Conservation (phyloP, 352 stramenopile species). For the Pythium oligandrum region DNA sequence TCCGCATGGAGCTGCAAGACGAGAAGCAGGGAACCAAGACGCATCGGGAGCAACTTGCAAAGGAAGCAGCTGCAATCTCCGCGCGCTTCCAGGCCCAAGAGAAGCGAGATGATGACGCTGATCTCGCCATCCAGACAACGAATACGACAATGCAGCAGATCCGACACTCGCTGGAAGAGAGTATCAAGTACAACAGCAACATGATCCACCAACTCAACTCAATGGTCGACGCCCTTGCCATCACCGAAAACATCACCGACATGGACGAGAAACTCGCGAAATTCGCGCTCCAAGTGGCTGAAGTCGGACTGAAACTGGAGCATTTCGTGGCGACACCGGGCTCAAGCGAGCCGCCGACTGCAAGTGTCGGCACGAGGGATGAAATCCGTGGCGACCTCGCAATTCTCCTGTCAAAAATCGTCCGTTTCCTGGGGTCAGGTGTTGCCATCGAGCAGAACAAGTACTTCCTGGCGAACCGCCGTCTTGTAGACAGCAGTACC, state of each 20-base stretch:
- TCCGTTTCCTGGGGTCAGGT: slow-evolving; percentile 49
- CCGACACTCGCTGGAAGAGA: slow-evolving; percentile 31
- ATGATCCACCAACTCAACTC: slow-evolving; percentile 64
- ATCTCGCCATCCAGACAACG: slow-evolving; percentile 28
- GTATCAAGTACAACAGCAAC: slow-evolving; percentile 47
- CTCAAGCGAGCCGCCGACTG: background rate
- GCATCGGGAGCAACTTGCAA: slow-evolving; percentile 24
- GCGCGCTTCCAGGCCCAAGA: slow-evolving; percentile 23
- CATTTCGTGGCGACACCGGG: slow-evolving; percentile 21
- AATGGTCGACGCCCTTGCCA: slow-evolving; percentile 53
- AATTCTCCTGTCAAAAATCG: slow-evolving; percentile 42
- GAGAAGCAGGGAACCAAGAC: slow-evolving; percentile 21
- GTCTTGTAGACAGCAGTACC: slow-evolving; percentile 25
- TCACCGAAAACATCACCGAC: slow-evolving; percentile 44
- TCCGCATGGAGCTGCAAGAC: slow-evolving; percentile 26
- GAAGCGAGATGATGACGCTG: slow-evolving; percentile 21
- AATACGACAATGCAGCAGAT: slow-evolving; percentile 18
- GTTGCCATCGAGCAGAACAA: slow-evolving; percentile 65
- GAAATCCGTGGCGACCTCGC: slow-evolving; percentile 32
- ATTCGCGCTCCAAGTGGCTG: slow-evolving; percentile 40
- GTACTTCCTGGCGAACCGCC: slow-evolving; percentile 38
- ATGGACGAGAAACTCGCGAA: slow-evolving; percentile 56
- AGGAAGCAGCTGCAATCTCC: slow-evolving; percentile 21
- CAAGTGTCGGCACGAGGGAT: slow-evolving; percentile 19
- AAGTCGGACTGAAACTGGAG: slow-evolving; percentile 52